Base-by-base conservation (phyloP, 1,284 basidiomycete genomes). In the Melampsora abietis-canadensis region DNA sequence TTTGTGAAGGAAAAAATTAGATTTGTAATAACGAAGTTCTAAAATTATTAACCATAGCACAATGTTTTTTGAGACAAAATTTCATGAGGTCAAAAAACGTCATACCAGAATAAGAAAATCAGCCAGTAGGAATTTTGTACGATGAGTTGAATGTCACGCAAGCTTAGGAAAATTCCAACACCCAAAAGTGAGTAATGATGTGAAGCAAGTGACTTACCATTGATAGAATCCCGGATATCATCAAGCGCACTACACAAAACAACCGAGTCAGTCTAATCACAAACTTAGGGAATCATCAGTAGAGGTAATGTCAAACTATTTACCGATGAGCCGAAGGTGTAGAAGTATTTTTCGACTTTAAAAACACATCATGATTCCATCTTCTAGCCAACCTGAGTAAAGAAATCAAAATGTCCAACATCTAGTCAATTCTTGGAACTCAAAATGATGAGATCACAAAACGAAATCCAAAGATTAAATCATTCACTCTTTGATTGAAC, bases 181-280 rank as follows among this genome's bases (percentile, higher is more conserved):
- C 10, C 10, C n/a, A n/a, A 54, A 54, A 17, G 10, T 51, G 3
- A 51, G 51, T 54, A n/a, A 14, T 40, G 5, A 10, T 8, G 12
- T 17, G 7, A n/a, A 54, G 27, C 17, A n/a, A 54, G 27, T 54
- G 24, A 17, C 65, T 51, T 40, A 74, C 70, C 70, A 15, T 61
- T 59, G 47, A 74, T 74, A 3, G 70, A 74, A 46, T 74, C 70
- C 24, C 48, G 64, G 31, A 74, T 74, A 40, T 74, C 70, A 17
- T 74, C 70, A 21, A 74, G 57, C 46, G 70, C 70, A 15, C 70
- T 73, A 27, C 4, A 24, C 57, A 15, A 24, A 44, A 2, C 10
- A 8, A n/a, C 47, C 27, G 30, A 24, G 8, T 40, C 15, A 59
- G 46, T 51, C 7, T 27, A 54, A 60, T 65, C 1, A 44, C 4